phyloP scores from a whole-genome alignment of 495 filamentous ascomycete genomes.

The Aspergillus saccharolyticus region DNA sequence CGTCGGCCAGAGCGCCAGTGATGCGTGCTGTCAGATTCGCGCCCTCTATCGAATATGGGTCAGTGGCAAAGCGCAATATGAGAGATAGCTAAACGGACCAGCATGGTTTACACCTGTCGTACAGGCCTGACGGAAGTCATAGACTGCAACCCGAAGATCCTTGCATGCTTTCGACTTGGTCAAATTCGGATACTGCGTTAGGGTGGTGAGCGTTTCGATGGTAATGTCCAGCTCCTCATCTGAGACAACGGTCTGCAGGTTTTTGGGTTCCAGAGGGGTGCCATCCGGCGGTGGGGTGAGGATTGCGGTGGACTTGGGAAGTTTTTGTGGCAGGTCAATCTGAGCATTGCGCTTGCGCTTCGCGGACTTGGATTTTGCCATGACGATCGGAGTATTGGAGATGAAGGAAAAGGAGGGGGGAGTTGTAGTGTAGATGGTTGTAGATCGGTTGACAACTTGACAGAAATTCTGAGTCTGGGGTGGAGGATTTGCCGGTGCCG shows the following conservation, averaged over 20 bases:
- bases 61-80: slow-evolving; percentile 7
- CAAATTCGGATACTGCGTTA: slow-evolving; percentile 32
- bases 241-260: slow-evolving; percentile 28
- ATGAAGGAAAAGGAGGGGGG: not conserved
- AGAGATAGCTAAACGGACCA: slow-evolving; percentile 15
- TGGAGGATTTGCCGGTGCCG: too few species aligned
- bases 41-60: slow-evolving; percentile 22
- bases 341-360: slow-evolving; percentile 40
- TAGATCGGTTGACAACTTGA: too few species aligned
- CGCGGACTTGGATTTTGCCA: slow-evolving; percentile 34
- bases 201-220: slow-evolving; percentile 32
- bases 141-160: slow-evolving; percentile 34
- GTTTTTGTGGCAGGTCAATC: slow-evolving; percentile 27
- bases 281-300: slow-evolving; percentile 32
- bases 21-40: slow-evolving; percentile 38
- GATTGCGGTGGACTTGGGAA: slow-evolving; percentile 20
- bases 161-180: slow-evolving; percentile 40
- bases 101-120: slow-evolving; percentile 35
- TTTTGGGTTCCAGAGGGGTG: slow-evolving; percentile 26
- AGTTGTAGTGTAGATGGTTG: not conserved
- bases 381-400: slow-evolving; percentile 8
- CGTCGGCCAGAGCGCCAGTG: slow-evolving; percentile 31
- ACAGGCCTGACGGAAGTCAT: slow-evolving; percentile 37
- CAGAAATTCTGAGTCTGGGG: too few species aligned
- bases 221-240: slow-evolving; percentile 37